Percentiles rank a stretch among this genome's conserved stretches.
phyloP scores from a whole-genome alignment of 2,329 filamentous ascomycete genomes.

The Fusarium drepaniforme region DNA sequence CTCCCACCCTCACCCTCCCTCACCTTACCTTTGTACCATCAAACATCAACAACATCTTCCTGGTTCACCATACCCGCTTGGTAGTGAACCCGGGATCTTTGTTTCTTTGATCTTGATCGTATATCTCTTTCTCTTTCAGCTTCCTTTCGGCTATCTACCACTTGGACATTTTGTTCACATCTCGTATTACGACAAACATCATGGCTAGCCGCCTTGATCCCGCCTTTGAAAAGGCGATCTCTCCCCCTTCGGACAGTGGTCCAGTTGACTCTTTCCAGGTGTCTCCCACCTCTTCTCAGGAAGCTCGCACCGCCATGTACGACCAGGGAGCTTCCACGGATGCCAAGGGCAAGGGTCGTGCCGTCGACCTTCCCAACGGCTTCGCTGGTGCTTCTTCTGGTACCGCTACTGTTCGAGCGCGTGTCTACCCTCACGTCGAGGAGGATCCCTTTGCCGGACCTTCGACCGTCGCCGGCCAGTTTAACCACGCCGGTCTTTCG shows the following conservation, averaged over 20 bases:
- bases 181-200: slow-evolving; percentile 11
- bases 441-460: slow-evolving; percentile 68
- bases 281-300: slow-evolving; percentile 61
- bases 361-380: slow-evolving; percentile 34
- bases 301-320: slow-evolving; percentile 72
- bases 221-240: slow-evolving; percentile 58
- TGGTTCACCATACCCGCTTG: slow-evolving; percentile 21
- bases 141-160: slow-evolving; percentile 9
- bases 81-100: slow-evolving; percentile 24
- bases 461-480: slow-evolving; percentile 51
- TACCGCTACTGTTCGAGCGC: slow-evolving; percentile 41
- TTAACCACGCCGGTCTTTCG: slow-evolving; percentile 63
- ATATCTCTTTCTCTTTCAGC: slow-evolving; percentile 25
- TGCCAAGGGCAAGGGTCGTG: neutral
- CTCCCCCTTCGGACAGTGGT: slow-evolving; percentile 64
- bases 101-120: slow-evolving; percentile 28
- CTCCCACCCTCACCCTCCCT: slow-evolving; percentile 7
- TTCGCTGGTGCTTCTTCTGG: slow-evolving; percentile 49
- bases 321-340: slow-evolving; percentile 62
- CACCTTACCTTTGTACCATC: slow-evolving; percentile 8
- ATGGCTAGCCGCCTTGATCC: slow-evolving; percentile 59
- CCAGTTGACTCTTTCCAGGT: slow-evolving; percentile 69
- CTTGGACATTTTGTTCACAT: slow-evolving; percentile 27
- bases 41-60: slow-evolving; percentile 23
- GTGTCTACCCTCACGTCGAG: slow-evolving; percentile 46